Base-by-base conservation (phyloP, 2,329 filamentous ascomycete genomes). In the Claviceps fusiformis region DNA sequence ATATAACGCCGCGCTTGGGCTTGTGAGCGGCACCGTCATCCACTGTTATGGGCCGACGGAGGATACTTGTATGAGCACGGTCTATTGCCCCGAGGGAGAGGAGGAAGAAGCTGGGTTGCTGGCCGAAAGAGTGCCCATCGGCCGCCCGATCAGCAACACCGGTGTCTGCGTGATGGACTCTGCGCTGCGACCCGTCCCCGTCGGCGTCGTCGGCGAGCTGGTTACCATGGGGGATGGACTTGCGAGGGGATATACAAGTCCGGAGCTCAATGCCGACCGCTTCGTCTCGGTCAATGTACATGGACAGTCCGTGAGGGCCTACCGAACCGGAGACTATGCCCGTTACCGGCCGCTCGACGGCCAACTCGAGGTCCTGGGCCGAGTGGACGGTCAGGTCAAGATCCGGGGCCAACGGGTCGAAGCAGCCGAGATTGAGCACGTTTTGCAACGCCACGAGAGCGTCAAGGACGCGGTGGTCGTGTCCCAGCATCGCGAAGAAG, bases 11-110 rank as follows among this genome's bases (percentile, higher is more conserved):
- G 55, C 57, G 5, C 52, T 27, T 5, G 44, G 41, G 2, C 41
- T 58, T 0, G 50, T 57, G 10, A 52, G 49, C 7, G 45, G 55
- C 17, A 53, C 50, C 3, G 37, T 61, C 9, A 46, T 58, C 31
- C 56, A 62, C 13, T 48, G 45, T 0, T 62, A 61, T 31, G 60
- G 61, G 2, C 60, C 61, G 1, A 62, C 61, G 1, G 61, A 62
- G 51, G 60, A 62, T 17, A 53, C 60, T 2, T 44, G 54, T 7
- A 31, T 54, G 1, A 60, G 60, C 35, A 56, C 56, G 0, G 11
- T 49, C 3, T 60, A 58, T 37, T 24, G 29, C 10, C 10, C 56
- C 15, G 19, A 37, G 24, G 13, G 15, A 1, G 17, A 41, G 6
- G 17, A 3, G 5, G 39, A 17, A 41, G 15, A 17, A 41, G 24